phyloP scores from a whole-genome alignment of 2,329 filamentous ascomycete genomes.

The Tolypocladium tundrense region DNA sequence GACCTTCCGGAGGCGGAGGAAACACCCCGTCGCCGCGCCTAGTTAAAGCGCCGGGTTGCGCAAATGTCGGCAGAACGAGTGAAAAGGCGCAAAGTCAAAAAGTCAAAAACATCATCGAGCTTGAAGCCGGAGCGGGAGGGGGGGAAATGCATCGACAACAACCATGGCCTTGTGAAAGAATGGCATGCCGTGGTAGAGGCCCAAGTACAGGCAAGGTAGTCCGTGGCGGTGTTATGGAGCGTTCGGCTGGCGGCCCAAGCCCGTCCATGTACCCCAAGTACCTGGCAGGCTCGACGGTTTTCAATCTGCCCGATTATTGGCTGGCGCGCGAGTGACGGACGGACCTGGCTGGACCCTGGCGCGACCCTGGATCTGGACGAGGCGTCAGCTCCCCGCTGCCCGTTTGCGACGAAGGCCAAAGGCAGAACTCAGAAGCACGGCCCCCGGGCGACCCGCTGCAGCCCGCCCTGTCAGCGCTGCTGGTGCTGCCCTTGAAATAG shows the following conservation, averaged over 20 bases:
- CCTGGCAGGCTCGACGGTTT: slow-evolving; percentile 4
- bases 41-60: neutral
- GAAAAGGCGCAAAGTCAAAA: neutral
- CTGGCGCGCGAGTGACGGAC: slow-evolving; percentile 4
- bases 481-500: neutral
- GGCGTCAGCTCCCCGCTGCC: slow-evolving; percentile 11
- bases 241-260: slow-evolving; percentile 1
- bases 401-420: neutral
- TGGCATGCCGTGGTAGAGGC: slow-evolving; percentile 9
- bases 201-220: neutral
- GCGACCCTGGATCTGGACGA: slow-evolving; percentile 16
- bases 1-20: neutral
- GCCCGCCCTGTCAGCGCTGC: neutral
- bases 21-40: neutral
- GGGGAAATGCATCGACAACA: slow-evolving; percentile 9
- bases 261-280: slow-evolving; percentile 4
- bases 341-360: slow-evolving; percentile 13
- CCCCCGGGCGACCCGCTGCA: neutral
- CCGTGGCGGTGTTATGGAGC: neutral
- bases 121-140: slow-evolving; percentile 5
- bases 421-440: neutral
- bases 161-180: slow-evolving; percentile 15
- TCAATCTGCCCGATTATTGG: slow-evolving; percentile 29
- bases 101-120: neutral
- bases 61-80: neutral